A percentile compares a stretch with the other conserved stretches of the same genome.
phyloP scores from a whole-genome alignment of 1,284 basidiomycete genomes.

The Xerocomus minutiporus region DNA sequence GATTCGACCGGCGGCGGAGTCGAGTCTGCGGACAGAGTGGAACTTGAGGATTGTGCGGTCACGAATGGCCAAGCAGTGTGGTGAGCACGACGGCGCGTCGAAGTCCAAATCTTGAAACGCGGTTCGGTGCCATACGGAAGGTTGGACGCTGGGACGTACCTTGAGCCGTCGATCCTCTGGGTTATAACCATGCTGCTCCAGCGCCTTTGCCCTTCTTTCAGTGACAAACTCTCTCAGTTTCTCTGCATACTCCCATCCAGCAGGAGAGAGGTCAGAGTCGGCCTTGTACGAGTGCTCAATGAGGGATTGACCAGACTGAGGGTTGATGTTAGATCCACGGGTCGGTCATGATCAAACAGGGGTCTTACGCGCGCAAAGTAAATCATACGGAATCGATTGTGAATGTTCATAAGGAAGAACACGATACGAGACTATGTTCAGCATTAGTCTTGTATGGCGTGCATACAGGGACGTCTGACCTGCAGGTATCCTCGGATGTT shows the following conservation, averaged over 20 bases:
- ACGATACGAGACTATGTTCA: constrained; percentile 76
- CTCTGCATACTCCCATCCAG: constrained; percentile 94
- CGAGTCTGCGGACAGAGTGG: constrained; percentile 9
- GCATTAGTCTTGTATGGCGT: background rate
- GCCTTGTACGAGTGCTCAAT: constrained; percentile 99
- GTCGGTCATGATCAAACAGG: background rate
- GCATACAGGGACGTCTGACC: constrained; percentile 35
- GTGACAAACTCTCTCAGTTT: constrained; percentile 81
- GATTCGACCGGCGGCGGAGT: background rate
- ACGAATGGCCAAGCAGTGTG: constrained; percentile 97
- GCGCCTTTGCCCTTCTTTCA: constrained; percentile 64
- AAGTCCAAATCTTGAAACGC: constrained; percentile 85
- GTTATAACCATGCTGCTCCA: constrained; percentile 64
- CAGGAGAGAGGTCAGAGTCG: constrained; percentile 92
- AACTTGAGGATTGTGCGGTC: constrained; percentile 24
- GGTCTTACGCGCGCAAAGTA: constrained; percentile 83
- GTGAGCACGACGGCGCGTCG: constrained; percentile 85
- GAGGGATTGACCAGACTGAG: constrained; percentile 83
- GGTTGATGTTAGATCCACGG: constrained; percentile 1
- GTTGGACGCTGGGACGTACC: constrained; percentile 42
- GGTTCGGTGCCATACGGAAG: background rate
- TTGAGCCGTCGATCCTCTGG: constrained; percentile 67
- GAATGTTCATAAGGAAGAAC: constrained; percentile 98
- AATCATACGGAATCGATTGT: constrained; percentile 86
- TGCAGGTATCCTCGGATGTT: constrained; percentile 85